Evolutionary conservation across 2,329 filamentous ascomycete genomes (phyloP), one percentile per base, ranked within the genome.

Genomic region (Teratosphaeria zuluensis): DNA sequence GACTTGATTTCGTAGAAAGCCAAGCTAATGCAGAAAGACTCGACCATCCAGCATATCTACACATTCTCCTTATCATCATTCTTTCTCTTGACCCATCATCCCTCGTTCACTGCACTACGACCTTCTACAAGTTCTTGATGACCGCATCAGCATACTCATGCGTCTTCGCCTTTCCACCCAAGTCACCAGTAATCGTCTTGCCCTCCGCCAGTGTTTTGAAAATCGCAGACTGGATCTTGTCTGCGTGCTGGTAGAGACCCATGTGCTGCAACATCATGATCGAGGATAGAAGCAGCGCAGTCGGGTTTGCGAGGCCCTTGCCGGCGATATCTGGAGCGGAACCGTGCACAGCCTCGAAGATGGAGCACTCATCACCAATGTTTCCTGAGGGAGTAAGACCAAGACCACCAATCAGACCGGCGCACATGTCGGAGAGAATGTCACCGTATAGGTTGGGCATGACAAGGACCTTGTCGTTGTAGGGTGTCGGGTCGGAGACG

Each of bases 221-320:
- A 75, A 9, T 79, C 83, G 99, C 94, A 77, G 84, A 88, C 83
- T 97, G 90, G 73, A 99, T 97, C 76, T 85, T 86, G 75, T 81
- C 76, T 67, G 94, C 94, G 75, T 97, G 86, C 64, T 90, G 82
- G 76, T 80, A 86, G 65, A 99, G 83, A 71, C 89, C 86, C 92
- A 99, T 97, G 80, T 99, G 94, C 77, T 94, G 87, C 83, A 99
- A 80, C 94, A 99, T 97, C 94, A 99, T 97, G 81, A 97, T 94
- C 76, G 89, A 95, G 77, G 85, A 90, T 72, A 97, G 88, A 65
- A 99, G 85, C 68, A 99, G 86, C 61, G 94, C 94, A 62, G 94
- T 97, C 63, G 94, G 94, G 84, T 99, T 99, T 72, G 94, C 94
- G 68, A 97, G 87, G 67, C 84, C 88, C 85, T 96, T 91, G 77